A percentile compares a stretch with the other conserved stretches of the same genome.
Conservation (phyloP, 768 basidiomycete genomes). For the Podaxis sp. region DNA sequence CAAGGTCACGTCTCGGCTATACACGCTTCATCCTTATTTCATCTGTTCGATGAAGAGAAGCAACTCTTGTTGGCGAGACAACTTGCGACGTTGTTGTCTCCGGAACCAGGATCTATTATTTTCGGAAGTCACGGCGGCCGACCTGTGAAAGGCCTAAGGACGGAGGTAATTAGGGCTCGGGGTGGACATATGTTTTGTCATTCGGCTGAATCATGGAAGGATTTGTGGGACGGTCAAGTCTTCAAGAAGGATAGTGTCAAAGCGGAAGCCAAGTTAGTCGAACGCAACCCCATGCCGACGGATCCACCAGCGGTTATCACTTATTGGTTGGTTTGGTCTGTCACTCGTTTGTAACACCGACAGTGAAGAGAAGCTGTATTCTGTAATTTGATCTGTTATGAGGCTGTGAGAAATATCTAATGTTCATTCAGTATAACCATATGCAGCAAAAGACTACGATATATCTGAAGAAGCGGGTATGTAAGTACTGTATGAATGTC, state of each 20-base stretch:
- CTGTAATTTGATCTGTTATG: constrained; percentile 5
- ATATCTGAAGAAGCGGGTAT: not conserved
- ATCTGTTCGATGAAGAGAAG: constrained; percentile 33
- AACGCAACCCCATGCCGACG: not conserved
- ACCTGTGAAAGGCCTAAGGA: constrained; percentile 20
- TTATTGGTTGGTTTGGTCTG: not conserved
- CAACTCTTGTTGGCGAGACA: constrained; percentile 31
- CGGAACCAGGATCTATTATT: constrained; percentile 33
- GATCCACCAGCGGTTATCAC: not conserved
- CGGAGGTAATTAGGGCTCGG: constrained; percentile 5
- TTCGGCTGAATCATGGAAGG: constrained; percentile 17
- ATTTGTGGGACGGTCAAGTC: constrained; percentile 17
- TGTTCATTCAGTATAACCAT: not conserved
- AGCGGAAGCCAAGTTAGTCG: constrained; percentile 7
- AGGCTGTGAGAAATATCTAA: not conserved
- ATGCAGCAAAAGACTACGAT: not conserved
- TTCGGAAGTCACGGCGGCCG: constrained; percentile 38
- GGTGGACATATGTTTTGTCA: constrained; percentile 14
- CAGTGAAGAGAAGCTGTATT: not conserved
- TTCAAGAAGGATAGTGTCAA: constrained; percentile 16
- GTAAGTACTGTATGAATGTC: not conserved
- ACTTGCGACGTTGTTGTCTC: constrained; percentile 32
- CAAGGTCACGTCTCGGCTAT: constrained; percentile 50
- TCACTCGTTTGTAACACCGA: not conserved
- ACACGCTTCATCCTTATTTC: constrained; percentile 38